Conservation (phyloP, 495 filamentous ascomycete genomes). For the Aspergillus egyptiacus region DNA sequence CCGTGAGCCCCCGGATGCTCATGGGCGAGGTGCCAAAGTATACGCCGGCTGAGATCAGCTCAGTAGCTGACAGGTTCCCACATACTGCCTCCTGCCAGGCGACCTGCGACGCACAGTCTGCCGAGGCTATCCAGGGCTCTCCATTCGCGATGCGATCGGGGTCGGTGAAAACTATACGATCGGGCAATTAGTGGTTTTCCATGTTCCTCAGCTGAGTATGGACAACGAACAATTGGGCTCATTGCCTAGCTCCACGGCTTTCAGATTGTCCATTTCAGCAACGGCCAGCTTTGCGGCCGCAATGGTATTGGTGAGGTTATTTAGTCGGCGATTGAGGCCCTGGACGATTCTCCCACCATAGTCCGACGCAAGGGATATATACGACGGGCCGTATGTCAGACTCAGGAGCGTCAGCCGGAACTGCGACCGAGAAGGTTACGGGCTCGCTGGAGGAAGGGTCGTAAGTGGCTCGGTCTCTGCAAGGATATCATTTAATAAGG, state of each 20-base stretch:
- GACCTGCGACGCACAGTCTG: slow-evolving; percentile 49
- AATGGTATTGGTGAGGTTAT: slow-evolving; percentile 51
- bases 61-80: slow-evolving; percentile 34
- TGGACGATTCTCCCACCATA: slow-evolving; percentile 51
- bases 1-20: slow-evolving; percentile 47
- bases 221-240: slow-evolving; percentile 52
- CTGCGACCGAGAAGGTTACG: slow-evolving; percentile 52
- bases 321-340: slow-evolving; percentile 52
- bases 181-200: background rate
- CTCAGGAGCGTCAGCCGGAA: slow-evolving; percentile 47
- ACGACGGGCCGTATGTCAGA: slow-evolving; percentile 52
- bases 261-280: slow-evolving; percentile 42
- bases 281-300: slow-evolving; percentile 46
- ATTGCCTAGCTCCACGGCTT: slow-evolving; percentile 56
- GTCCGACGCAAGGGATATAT: slow-evolving; percentile 45
- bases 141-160: slow-evolving; percentile 47
- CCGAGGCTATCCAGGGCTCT: slow-evolving; percentile 46
- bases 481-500: background rate
- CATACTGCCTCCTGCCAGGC: slow-evolving; percentile 50
- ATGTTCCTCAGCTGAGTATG: background rate
- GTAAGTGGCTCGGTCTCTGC: slow-evolving; percentile 48
- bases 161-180: slow-evolving; percentile 12
- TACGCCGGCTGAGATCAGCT: slow-evolving; percentile 54
- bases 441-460: slow-evolving; percentile 44
- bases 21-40: slow-evolving; percentile 47